Conservation (phyloP, 768 basidiomycete species). For the Inosperma sp. region DNA sequence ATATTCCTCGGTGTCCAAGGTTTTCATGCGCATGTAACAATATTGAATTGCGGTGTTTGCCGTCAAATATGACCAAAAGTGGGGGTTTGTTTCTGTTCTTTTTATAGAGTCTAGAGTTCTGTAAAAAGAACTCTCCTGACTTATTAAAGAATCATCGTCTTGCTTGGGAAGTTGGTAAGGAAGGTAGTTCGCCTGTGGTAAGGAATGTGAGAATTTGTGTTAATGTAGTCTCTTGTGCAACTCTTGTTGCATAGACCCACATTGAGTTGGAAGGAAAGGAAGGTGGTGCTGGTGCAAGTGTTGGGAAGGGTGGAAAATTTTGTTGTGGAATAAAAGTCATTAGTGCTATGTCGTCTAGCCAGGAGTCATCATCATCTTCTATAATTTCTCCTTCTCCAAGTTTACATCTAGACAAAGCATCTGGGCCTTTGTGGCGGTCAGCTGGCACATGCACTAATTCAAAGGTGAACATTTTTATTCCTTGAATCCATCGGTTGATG, state of each 20-base stretch:
- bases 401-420: no score
- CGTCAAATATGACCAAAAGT: background rate
- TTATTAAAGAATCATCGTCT: constrained; percentile 6
- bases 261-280: background rate
- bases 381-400: no score
- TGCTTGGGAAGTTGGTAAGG: no score
- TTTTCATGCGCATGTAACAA: background rate
- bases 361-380: no score
- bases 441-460: constrained; percentile 22
- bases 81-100: background rate
- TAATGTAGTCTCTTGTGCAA: no score
- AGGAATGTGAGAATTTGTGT: no score
- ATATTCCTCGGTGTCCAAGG: constrained; percentile 6
- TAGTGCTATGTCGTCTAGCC: no score
- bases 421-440: no score
- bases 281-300: constrained; percentile 3
- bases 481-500: no score
- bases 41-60: background rate
- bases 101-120: background rate
- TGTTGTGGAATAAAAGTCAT: background rate
- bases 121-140: background rate
- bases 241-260: no score
- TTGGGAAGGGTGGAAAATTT: background rate
- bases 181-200: no score
- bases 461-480: no score